These are phyloP conservation scores for Aspergillus uvarum DNA, from an alignment of 2,329 filamentous ascomycete species.

Conservation along the genomic window DNA sequence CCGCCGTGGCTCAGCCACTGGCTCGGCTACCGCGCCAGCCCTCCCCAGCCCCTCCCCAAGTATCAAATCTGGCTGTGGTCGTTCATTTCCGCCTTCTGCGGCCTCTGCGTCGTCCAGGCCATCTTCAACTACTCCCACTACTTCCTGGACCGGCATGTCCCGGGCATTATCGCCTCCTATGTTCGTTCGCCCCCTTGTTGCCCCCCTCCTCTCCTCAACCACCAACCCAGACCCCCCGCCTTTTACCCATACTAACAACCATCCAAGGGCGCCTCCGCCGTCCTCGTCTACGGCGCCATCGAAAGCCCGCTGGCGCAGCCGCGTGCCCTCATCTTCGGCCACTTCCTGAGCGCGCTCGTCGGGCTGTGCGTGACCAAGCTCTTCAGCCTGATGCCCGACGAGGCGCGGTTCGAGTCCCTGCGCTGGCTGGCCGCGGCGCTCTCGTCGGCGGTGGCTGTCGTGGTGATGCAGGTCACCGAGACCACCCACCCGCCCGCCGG, in stretches of 20 bases:
- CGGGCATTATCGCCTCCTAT: slow-evolving; percentile 29
- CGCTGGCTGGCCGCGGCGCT: slow-evolving; percentile 29
- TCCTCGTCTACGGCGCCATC: slow-evolving; percentile 34
- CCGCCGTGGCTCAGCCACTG: slow-evolving; percentile 29
- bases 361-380: slow-evolving; percentile 34
- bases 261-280: slow-evolving; percentile 30
- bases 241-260: not conserved
- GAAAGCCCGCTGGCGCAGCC: slow-evolving; percentile 35
- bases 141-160: slow-evolving; percentile 26
- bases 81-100: slow-evolving; percentile 28
- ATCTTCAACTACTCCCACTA: slow-evolving; percentile 30
- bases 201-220: too few species aligned
- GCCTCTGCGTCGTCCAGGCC: slow-evolving; percentile 25
- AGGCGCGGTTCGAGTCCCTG: slow-evolving; percentile 30
- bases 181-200: slow-evolving; percentile 12
- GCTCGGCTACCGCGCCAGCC: slow-evolving; percentile 27
- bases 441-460: slow-evolving; percentile 27
- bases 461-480: slow-evolving; percentile 36
- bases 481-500: slow-evolving; percentile 37
- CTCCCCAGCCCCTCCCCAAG: slow-evolving; percentile 23
- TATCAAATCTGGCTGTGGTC: slow-evolving; percentile 29
- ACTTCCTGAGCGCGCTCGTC: slow-evolving; percentile 34
- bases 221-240: not conserved
- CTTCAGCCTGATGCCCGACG: slow-evolving; percentile 32
- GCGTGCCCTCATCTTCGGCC: slow-evolving; percentile 33